Conservation (phyloP, 1,139 yeast species). For the Suhomyces maxii region DNA sequence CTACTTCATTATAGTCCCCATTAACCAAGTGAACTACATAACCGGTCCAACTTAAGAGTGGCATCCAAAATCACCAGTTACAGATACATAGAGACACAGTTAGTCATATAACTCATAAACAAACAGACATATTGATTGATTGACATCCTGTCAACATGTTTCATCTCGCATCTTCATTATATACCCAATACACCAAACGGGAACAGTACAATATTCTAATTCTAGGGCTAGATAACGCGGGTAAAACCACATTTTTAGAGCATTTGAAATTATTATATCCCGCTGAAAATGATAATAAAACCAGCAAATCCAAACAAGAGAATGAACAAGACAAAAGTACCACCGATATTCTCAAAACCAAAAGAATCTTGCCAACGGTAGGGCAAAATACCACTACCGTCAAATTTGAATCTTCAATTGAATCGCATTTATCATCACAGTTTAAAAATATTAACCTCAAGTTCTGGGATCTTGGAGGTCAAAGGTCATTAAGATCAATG, state of each 20-base stretch:
- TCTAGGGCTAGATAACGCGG: conserved; percentile 92
- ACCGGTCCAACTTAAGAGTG: too few species aligned
- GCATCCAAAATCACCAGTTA: not conserved
- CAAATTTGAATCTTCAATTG: conserved; percentile 33
- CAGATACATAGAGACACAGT: not conserved
- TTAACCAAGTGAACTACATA: too few species aligned
- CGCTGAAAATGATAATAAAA: conserved; percentile 23
- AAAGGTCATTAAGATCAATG: conserved; percentile 71
- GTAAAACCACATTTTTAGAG: conserved; percentile 79
- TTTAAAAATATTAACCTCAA: conserved; percentile 61
- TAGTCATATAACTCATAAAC: not conserved
- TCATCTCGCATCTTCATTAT: conserved; percentile 47
- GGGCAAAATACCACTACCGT: conserved; percentile 50
- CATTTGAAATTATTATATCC: conserved; percentile 45
- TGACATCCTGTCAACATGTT: conserved; percentile 28
- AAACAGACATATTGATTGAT: not conserved
- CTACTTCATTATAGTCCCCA: too few species aligned
- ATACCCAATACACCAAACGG: conserved; percentile 48
- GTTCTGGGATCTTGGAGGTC: conserved; percentile 98
- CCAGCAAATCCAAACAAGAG: not conserved
- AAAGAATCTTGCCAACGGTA: conserved; percentile 52
- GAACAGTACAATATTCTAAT: conserved; percentile 64
- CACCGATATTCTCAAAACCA: conserved; percentile 47
- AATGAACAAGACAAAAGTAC: conserved; percentile 15
- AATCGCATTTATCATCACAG: conserved; percentile 27